Evolutionary conservation across 306 rosid genomes (phyloP), one percentile per base, ranked within the genome.

Genomic region (Heteromeles arbutifolia): DNA sequence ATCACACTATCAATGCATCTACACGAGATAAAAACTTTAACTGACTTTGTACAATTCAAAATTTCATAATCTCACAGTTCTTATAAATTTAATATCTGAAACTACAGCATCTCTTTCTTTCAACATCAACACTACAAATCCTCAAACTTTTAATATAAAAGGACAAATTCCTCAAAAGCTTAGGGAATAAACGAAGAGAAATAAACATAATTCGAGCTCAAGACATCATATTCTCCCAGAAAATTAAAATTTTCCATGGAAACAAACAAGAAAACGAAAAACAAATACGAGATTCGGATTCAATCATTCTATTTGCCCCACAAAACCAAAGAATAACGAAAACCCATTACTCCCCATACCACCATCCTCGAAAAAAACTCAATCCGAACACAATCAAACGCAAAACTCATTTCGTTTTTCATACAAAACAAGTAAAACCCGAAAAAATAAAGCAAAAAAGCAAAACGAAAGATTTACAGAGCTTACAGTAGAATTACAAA

Each of bases 401-500:
- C 18, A 52, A 32, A 77, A 45, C 29, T 69, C 31, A 50, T 44
- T 31, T 65, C 69, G 9, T 4, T 48, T 15, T 48, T 17, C 21
- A 48, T 15, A 48, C 54, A 17, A 8, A 50, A 14, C 15, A 31
- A 32, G 11, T 39, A 39, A 39, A 39, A 39, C 43, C 43, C 10
- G 41, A 8, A 29, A 21, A 3, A 19, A 21, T 32, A 24, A 18
- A 59, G 25, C 3, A 19, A 21, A 44, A 24, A 13, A 59, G 25
- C 17, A 0, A 65, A 22, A 58, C 22, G 14, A 15, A 31, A 18
- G 11, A n/a, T 26, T 5, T 4, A 25, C 21, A 26, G 24, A 31
- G 34, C 89, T 80, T 59, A 95, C 98, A 95, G 87, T 41, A 92
- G 85, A 41, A 90, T 86, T 4, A 95, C 99, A 67, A 95, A 95